phyloP scores from a whole-genome alignment of 345 rosid species.

The Eutrema yunnanense region DNA sequence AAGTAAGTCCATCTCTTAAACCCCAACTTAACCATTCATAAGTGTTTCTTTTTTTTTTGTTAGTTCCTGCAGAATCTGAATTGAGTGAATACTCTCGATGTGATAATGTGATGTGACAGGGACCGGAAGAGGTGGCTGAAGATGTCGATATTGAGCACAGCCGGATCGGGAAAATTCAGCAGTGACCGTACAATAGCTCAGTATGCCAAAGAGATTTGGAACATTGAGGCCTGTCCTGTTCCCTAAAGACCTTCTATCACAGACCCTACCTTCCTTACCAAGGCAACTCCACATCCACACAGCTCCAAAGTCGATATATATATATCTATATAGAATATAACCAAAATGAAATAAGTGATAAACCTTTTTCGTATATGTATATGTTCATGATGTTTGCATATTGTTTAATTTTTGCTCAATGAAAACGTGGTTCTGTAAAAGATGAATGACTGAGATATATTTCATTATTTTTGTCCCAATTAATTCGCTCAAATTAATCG shows the following conservation, averaged over 20 bases:
- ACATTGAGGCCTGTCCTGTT: constrained; percentile 65
- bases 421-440: neutral
- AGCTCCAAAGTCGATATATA: neutral
- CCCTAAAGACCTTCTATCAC: constrained; percentile 30
- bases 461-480: neutral
- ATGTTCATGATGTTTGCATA: neutral
- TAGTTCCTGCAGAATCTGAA: neutral
- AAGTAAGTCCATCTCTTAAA: constrained; percentile 48
- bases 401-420: neutral
- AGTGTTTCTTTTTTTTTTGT: neutral
- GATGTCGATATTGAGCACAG: constrained; percentile 92
- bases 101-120: constrained; percentile 38
- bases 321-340: neutral
- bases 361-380: neutral
- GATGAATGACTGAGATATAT: neutral
- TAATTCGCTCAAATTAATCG: no score
- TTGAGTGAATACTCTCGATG: neutral
- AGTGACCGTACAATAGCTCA: constrained; percentile 85
- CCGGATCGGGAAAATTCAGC: constrained; percentile 89
- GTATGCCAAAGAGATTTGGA: constrained; percentile 91
- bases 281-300: constrained; percentile 6
- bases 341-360: constrained; percentile 8
- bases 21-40: constrained; percentile 1
- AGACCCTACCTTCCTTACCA: neutral
- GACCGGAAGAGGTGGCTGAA: constrained; percentile 71